Evolutionary conservation across 1,284 basidiomycete species (phyloP).

Genomic region (Ustilago cynodontis): DNA sequence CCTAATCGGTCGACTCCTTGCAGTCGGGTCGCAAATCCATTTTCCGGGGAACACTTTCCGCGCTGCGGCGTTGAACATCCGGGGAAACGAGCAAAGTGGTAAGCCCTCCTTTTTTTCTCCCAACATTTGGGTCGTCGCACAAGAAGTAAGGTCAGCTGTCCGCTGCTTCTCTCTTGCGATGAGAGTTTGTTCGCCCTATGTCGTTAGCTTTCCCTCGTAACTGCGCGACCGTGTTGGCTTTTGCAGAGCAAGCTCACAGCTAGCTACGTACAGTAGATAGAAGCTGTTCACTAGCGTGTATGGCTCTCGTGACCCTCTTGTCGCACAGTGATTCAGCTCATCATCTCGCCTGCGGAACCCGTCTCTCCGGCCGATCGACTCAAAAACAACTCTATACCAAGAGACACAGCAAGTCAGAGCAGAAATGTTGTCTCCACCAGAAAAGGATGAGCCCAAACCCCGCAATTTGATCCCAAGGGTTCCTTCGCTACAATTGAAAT

Average conservation of each 20-base stretch:
- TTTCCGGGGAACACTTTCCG: slow-evolving; percentile 5
- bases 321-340: slow-evolving; percentile 3
- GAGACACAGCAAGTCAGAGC: not conserved
- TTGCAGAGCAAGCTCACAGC: not conserved
- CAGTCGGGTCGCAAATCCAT: slow-evolving; percentile 1
- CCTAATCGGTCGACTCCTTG: not conserved
- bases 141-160: slow-evolving; percentile 1
- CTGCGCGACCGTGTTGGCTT: not conserved
- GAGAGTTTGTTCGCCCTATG: not conserved
- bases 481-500: not conserved
- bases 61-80: not conserved
- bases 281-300: not conserved
- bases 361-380: slow-evolving; percentile 10
- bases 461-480: slow-evolving; percentile 1
- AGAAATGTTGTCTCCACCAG: not conserved
- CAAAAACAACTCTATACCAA: not conserved
- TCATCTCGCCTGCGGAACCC: slow-evolving; percentile 11
- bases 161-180: not conserved
- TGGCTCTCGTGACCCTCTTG: slow-evolving; percentile 6
- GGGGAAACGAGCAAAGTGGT: slow-evolving; percentile 2
- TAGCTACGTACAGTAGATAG: not conserved
- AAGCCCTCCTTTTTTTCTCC: not conserved
- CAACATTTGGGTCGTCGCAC: slow-evolving; percentile 4
- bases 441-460: slow-evolving; percentile 15
- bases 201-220: not conserved